These are phyloP conservation scores for Trametes sp. DNA, from an alignment of 1,284 basidiomycete genomes.

Conservation along the genomic window DNA sequence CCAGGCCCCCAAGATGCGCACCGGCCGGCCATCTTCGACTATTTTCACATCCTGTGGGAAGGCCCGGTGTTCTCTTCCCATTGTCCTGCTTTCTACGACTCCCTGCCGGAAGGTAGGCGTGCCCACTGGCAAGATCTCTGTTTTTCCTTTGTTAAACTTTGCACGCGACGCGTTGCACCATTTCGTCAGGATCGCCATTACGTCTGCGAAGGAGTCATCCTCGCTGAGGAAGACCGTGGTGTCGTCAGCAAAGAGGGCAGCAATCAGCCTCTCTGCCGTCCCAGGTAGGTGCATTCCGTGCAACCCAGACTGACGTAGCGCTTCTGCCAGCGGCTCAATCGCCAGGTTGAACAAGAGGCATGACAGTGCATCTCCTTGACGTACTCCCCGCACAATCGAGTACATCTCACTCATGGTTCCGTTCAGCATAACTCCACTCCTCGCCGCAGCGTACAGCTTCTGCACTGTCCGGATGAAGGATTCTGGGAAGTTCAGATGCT, in stretches of 20 bases:
- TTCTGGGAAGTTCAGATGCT: background rate
- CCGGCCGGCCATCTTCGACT: no score
- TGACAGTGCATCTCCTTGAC: slow-evolving; percentile 30
- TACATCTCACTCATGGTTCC: background rate
- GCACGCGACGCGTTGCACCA: slow-evolving; percentile 1
- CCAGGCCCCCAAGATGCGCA: no score
- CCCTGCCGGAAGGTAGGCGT: no score
- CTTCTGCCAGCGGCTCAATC: slow-evolving; percentile 44
- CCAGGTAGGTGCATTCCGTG: slow-evolving; percentile 37
- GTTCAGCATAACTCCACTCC: background rate
- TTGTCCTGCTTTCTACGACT: no score
- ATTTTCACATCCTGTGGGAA: no score
- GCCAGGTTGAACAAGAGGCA: slow-evolving; percentile 49
- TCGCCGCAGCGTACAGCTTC: background rate
- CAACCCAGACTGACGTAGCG: slow-evolving; percentile 40
- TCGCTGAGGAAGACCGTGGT: background rate
- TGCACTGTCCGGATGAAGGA: background rate
- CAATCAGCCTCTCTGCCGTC: background rate
- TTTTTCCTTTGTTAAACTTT: slow-evolving; percentile 9
- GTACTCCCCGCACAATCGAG: background rate
- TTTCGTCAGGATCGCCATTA: background rate
- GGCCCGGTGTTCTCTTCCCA: no score
- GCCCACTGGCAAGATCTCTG: background rate
- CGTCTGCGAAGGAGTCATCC: background rate
- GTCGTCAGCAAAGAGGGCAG: slow-evolving; percentile 3